Conservation (phyloP, 106 monocot species). For the Dioscorea zingiberensis region DNA sequence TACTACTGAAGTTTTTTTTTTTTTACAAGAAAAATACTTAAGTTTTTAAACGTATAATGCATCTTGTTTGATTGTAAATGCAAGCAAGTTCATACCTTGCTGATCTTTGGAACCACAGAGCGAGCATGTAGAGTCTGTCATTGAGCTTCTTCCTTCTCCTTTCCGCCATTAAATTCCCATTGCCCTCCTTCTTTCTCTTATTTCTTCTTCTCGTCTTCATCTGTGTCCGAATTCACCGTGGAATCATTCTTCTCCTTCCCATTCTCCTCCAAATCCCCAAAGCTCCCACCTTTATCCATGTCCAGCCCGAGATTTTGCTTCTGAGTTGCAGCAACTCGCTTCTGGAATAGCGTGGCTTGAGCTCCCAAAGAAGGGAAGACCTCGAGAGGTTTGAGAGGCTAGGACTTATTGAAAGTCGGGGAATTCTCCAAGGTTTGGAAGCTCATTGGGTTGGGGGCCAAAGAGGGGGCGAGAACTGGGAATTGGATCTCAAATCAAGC, state of each 20-base stretch:
- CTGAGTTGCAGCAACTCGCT: constrained; percentile 54
- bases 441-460: neutral
- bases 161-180: constrained; percentile 77
- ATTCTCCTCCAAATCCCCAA: constrained; percentile 25
- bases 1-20: too few relatives aligned
- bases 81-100: constrained; percentile 53
- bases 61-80: too few relatives aligned
- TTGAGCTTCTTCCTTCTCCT: constrained; percentile 82
- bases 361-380: constrained; percentile 62
- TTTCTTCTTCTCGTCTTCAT: constrained; percentile 21
- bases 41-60: too few relatives aligned
- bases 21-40: too few relatives aligned
- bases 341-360: constrained; percentile 90
- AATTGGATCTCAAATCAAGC: constrained; percentile 2
- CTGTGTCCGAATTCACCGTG: constrained; percentile 57
- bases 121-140: constrained; percentile 85
- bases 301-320: constrained; percentile 13
- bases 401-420: constrained; percentile 31
- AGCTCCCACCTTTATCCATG: neutral
- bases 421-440: constrained; percentile 27
- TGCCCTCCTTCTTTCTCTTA: constrained; percentile 13
- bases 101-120: constrained; percentile 80
- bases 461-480: neutral
- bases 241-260: constrained; percentile 43
- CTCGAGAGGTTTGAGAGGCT: constrained; percentile 75